Percentiles rank a stretch among this genome's conserved stretches.
phyloP scores from a whole-genome alignment of 2,329 filamentous ascomycete genomes.

The Thielaviopsis punctulata region DNA sequence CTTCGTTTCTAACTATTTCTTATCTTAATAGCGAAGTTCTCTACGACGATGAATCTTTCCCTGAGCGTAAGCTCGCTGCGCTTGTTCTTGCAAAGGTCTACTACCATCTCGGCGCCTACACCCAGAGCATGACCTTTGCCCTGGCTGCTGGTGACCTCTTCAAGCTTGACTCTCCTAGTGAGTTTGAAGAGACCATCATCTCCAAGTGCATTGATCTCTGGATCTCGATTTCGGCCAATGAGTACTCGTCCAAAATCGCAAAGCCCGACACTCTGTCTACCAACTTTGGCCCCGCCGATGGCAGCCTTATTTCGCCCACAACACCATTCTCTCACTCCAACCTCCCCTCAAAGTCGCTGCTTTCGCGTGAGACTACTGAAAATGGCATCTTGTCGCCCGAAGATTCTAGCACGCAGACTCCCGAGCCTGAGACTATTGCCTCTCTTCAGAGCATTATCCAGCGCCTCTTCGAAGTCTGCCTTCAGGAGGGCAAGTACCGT shows the following conservation, averaged over 20 bases:
- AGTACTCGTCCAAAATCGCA: constrained; percentile 27
- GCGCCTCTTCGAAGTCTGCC: constrained; percentile 78
- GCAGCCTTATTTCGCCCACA: constrained; percentile 65
- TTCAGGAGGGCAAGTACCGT: constrained; percentile 70
- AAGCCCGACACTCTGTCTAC: constrained; percentile 38
- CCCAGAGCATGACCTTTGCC: constrained; percentile 97
- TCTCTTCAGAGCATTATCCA: constrained; percentile 74
- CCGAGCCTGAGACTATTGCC: constrained; percentile 54
- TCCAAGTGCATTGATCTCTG: constrained; percentile 97
- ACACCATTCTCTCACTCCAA: constrained; percentile 92
- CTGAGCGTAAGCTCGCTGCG: constrained; percentile 83
- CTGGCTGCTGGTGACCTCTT: constrained; percentile 89
- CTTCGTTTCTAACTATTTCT: neutral
- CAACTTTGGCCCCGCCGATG: constrained; percentile 57
- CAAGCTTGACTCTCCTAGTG: constrained; percentile 74
- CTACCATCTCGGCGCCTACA: constrained; percentile 96
- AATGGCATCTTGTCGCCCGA: constrained; percentile 29
- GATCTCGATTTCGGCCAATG: constrained; percentile 52
- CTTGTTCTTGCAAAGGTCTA: constrained; percentile 95
- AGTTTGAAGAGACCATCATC: constrained; percentile 98
- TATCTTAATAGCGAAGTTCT: constrained; percentile 59
- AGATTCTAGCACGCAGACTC: constrained; percentile 33
- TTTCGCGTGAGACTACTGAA: constrained; percentile 63
- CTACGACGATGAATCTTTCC: constrained; percentile 91
- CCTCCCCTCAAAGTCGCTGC: constrained; percentile 79